Evolutionary conservation across 2,329 filamentous ascomycete genomes (phyloP).

Genomic region (Xylaria sp.): DNA sequence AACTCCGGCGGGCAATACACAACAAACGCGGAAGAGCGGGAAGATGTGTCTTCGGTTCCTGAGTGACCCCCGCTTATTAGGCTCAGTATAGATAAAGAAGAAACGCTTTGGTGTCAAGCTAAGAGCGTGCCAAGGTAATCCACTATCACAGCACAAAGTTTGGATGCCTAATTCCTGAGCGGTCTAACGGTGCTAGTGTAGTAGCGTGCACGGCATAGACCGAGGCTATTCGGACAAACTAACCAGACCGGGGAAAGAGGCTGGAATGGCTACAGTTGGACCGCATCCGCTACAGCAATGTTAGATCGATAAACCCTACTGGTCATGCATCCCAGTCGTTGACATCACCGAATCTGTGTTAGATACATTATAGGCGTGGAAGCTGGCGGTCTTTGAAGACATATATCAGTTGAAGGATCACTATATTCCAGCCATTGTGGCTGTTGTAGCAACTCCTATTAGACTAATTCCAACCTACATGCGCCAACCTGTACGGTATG

Average conservation of each 20-base stretch:
- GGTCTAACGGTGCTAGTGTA: neutral
- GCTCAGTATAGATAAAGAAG: neutral
- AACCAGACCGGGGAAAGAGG: neutral
- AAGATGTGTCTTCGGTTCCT: neutral
- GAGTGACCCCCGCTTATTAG: neutral
- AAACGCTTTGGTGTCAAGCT: neutral
- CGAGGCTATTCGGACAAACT: neutral
- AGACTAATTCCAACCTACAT: no score
- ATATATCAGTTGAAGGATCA: no score
- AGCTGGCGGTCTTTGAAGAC: neutral
- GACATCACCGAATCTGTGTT: no score
- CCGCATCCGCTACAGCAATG: neutral
- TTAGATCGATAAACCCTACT: neutral
- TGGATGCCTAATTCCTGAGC: neutral
- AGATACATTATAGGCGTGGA: neutral
- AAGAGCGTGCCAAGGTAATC: neutral
- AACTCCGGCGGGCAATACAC: neutral
- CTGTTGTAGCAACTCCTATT: no score
- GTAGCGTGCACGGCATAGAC: neutral
- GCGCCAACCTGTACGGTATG: no score
- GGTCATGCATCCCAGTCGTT: neutral
- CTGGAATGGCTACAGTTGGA: neutral
- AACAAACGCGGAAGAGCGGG: neutral
- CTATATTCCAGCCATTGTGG: no score
- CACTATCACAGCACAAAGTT: neutral